Evolutionary conservation across 202 grass and related monocot genomes (phyloP).

Genomic region (Eragrostis tef): DNA sequence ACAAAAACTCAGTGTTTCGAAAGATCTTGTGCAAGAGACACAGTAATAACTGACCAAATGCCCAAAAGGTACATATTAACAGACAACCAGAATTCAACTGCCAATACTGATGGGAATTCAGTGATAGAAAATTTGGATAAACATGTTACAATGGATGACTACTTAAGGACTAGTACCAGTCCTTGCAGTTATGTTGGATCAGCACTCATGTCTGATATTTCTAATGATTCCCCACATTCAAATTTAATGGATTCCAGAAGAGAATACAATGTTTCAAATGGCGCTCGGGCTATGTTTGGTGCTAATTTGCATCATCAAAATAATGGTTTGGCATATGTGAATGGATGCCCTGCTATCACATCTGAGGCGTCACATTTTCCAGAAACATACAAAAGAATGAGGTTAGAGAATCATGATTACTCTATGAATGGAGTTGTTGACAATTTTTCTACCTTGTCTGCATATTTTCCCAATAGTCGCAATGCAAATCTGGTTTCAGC

Average conservation of each 20-base stretch:
- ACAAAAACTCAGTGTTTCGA: constrained; percentile 32
- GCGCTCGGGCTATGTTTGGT: constrained; percentile 35
- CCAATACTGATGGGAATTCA: constrained; percentile 39
- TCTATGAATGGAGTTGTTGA: not conserved
- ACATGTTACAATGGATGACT: constrained; percentile 33
- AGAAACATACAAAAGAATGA: constrained; percentile 58
- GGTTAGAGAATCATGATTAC: constrained; percentile 44
- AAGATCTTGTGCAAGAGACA: constrained; percentile 40
- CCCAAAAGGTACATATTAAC: constrained; percentile 35
- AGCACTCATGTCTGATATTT: constrained; percentile 16
- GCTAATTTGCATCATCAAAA: constrained; percentile 37
- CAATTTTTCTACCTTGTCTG: constrained; percentile 30
- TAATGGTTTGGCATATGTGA: constrained; percentile 25
- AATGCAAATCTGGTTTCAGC: constrained; percentile 29
- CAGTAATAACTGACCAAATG: constrained; percentile 31
- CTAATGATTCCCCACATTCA: constrained; percentile 19
- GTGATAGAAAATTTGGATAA: constrained; percentile 41
- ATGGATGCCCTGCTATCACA: constrained; percentile 23
- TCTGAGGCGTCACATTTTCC: constrained; percentile 42
- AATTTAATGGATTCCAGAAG: constrained; percentile 41
- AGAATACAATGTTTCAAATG: constrained; percentile 45
- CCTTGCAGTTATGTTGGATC: constrained; percentile 17
- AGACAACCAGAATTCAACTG: constrained; percentile 43
- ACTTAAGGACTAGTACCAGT: constrained; percentile 30
- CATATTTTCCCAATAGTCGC: constrained; percentile 30